Base-by-base conservation (phyloP, 2,329 filamentous ascomycete genomes). In the Aspergillus sp. region DNA sequence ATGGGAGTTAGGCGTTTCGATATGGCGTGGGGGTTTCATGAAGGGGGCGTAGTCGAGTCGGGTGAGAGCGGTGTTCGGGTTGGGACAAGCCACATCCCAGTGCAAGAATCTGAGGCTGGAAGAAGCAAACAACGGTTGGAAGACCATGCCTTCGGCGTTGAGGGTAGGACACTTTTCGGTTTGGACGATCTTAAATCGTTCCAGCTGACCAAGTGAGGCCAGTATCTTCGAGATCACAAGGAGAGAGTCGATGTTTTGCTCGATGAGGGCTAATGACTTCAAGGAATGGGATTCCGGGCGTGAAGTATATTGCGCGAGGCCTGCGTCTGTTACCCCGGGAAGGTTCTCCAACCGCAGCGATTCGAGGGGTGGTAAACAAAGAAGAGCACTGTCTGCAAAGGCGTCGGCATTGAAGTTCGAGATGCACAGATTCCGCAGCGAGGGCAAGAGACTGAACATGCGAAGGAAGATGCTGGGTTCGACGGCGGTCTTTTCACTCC, bases 291-390 rank as follows among this genome's bases (percentile, higher is more conserved):
- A 76, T 40, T 76, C 71, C 3, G 72, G 68, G 5, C 76, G 78
- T 11, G 73, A 73, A 5, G 76, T 70, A 55, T 82, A 81, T 35
- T 78, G 76, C 8, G 76, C 70, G 30, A 85, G 67, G 10, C 82
- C 82, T 41, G 74, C 71, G 53, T 83, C 82, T 2, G 79, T 82
- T 41, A 85, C 63, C 2, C 82, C 82, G 9, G 72, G 72, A 8
- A 84, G 71, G 45, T 76, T 74, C 57, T 84, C 80, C 26, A 85
- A 72, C 3, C 82, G 75, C 11, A 85, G 70, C 0, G 79, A 82
- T 33, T 73, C 69, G 11, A 85, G 63, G 2, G 76, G 52, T 1
- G 81, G 80, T 11, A 85, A 65, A 30, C 80, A 75, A 24, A 80
- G 72, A 32, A 85, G 65, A 2, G 80, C 78, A 40, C 74, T 70